Evolutionary conservation across 805 yeast species (phyloP).

Genomic region (Babjeviella inositovora): DNA sequence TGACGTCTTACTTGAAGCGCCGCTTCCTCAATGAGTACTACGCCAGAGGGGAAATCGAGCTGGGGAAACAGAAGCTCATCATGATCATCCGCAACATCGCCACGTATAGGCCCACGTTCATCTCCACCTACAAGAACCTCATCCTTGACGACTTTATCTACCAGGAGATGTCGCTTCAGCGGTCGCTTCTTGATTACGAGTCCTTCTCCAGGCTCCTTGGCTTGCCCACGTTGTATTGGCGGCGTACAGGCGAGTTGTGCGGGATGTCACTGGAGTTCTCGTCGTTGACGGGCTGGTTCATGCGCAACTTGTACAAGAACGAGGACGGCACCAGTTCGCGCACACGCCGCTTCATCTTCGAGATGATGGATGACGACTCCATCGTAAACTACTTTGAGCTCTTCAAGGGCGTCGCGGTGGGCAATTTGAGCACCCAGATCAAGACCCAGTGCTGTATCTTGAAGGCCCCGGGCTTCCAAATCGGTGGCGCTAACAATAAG

Average conservation of each 20-base stretch:
- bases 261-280: slow-evolving; percentile 65
- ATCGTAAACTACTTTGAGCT: slow-evolving; percentile 58
- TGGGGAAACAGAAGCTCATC: too few species aligned
- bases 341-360: slow-evolving; percentile 55
- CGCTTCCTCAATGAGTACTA: slow-evolving; percentile 23
- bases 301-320: too few species aligned
- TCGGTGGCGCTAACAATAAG: slow-evolving; percentile 5
- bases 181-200: slow-evolving; percentile 25
- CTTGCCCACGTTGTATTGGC: slow-evolving; percentile 73
- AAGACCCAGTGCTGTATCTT: slow-evolving; percentile 30
- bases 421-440: slow-evolving; percentile 36
- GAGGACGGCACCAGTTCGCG: slow-evolving; percentile 41
- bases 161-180: slow-evolving; percentile 25
- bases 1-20: slow-evolving; percentile 34
- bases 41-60: slow-evolving; percentile 14
- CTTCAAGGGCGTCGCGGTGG: slow-evolving; percentile 61
- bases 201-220: slow-evolving; percentile 34
- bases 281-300: slow-evolving; percentile 51
- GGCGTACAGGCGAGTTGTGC: slow-evolving; percentile 75
- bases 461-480: slow-evolving; percentile 18
- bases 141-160: slow-evolving; percentile 55
- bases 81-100: slow-evolving; percentile 42
- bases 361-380: slow-evolving; percentile 68
- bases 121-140: slow-evolving; percentile 57
- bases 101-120: slow-evolving; percentile 60